These are phyloP conservation scores for Kluyveromyces aestuarii DNA, from an alignment of 805 yeast species.

Conservation along the genomic window DNA sequence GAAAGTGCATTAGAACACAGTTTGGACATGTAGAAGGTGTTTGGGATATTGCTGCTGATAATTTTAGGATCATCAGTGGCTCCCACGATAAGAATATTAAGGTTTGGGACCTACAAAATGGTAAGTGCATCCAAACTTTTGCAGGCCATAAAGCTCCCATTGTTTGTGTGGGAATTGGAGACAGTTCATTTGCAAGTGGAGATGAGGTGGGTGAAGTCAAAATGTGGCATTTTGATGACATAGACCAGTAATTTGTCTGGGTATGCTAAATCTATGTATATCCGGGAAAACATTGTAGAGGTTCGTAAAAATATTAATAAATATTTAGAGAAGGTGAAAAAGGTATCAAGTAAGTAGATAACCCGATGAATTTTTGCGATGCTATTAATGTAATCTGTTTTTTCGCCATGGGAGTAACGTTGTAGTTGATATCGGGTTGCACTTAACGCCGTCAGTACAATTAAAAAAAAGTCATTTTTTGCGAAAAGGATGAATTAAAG, in stretches of 20 bases:
- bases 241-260: background rate
- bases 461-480: too few species aligned
- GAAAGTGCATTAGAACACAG: constrained; percentile 84
- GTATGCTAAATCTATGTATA: background rate
- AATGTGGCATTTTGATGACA: constrained; percentile 53
- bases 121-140: constrained; percentile 89
- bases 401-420: too few species aligned
- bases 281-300: background rate
- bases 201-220: constrained; percentile 83
- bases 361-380: too few species aligned
- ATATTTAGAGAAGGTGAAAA: too few species aligned
- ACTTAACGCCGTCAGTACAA: too few species aligned
- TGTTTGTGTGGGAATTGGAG: constrained; percentile 77
- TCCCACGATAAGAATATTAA: constrained; percentile 88
- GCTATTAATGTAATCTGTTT: too few species aligned
- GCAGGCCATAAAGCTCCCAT: constrained; percentile 40
- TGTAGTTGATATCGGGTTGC: too few species aligned
- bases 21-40: constrained; percentile 98
- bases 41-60: constrained; percentile 95
- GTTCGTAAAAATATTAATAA: too few species aligned
- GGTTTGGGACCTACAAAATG: constrained; percentile 94
- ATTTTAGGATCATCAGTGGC: constrained; percentile 88
- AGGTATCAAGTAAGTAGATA: too few species aligned
- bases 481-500: background rate
- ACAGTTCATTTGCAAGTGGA: constrained; percentile 83